A percentile compares a stretch with the other conserved stretches of the same genome.
phyloP scores from a whole-genome alignment of 805 yeast species.

The Kregervanrija fluxuum region DNA sequence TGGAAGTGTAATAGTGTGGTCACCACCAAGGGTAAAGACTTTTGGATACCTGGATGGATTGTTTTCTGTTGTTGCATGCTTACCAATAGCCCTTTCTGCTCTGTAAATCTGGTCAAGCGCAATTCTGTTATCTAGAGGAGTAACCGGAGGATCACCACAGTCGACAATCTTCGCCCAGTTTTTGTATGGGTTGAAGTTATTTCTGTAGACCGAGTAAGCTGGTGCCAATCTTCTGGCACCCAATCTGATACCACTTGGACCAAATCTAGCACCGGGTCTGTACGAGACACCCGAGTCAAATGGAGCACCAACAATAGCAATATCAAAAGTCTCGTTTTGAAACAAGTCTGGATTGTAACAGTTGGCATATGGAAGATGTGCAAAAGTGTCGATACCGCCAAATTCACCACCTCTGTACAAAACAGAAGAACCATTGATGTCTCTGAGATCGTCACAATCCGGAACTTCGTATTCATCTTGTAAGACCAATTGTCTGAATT shows the following conservation, averaged over 20 bases:
- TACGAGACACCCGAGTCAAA: slow-evolving; percentile 49
- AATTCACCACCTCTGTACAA: slow-evolving; percentile 36
- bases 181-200: slow-evolving; percentile 36
- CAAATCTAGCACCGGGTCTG: slow-evolving; percentile 51
- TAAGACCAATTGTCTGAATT: slow-evolving; percentile 23
- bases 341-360: slow-evolving; percentile 36
- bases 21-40: slow-evolving; percentile 51
- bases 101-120: slow-evolving; percentile 49
- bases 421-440: slow-evolving; percentile 32
- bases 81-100: slow-evolving; percentile 40
- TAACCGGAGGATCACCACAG: slow-evolving; percentile 53
- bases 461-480: slow-evolving; percentile 27
- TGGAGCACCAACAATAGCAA: slow-evolving; percentile 51
- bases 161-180: slow-evolving; percentile 35
- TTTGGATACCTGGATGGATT: slow-evolving; percentile 24
- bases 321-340: slow-evolving; percentile 33
- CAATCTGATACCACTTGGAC: slow-evolving; percentile 40
- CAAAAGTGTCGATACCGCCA: slow-evolving; percentile 52
- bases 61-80: slow-evolving; percentile 21
- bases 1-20: slow-evolving; percentile 48
- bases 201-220: slow-evolving; percentile 32
- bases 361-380: slow-evolving; percentile 39
- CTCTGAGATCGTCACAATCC: slow-evolving; percentile 15
- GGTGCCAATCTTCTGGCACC: slow-evolving; percentile 35
- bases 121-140: slow-evolving; percentile 47